Percentiles rank a stretch among this genome's conserved stretches.
Evolutionary conservation across 495 filamentous ascomycete species (phyloP).

Genomic region (Penicillium antarcticum): DNA sequence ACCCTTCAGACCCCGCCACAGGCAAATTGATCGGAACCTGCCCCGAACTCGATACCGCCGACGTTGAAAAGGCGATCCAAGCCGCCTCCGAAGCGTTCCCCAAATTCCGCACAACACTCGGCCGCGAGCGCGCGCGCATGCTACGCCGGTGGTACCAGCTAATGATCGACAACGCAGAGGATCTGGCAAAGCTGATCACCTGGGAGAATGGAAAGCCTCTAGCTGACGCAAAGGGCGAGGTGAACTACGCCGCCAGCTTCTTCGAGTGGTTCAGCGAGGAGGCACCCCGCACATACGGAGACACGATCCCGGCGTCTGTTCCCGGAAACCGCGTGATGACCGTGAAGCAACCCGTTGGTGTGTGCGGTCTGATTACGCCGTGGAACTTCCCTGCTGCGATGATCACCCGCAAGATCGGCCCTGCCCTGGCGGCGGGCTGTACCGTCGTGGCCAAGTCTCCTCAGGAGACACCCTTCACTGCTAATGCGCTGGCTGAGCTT

Average conservation of each 20-base stretch:
- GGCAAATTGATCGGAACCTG: conserved; percentile 75
- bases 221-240: conserved; percentile 68
- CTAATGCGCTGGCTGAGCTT: conserved; percentile 78
- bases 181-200: conserved; percentile 86
- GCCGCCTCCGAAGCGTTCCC: conserved; percentile 74
- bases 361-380: conserved; percentile 92
- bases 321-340: conserved; percentile 74
- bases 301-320: conserved; percentile 69
- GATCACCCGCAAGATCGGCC: conserved; percentile 85
- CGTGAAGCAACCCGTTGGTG: conserved; percentile 83
- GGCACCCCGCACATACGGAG: conserved; percentile 66
- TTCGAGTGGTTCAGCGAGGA: conserved; percentile 80
- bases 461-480: conserved; percentile 81
- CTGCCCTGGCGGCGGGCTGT: conserved; percentile 79
- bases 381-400: conserved; percentile 97
- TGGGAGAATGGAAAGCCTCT: conserved; percentile 76
- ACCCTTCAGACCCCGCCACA: conserved; percentile 67
- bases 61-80: conserved; percentile 75
- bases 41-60: conserved; percentile 73
- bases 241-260: conserved; percentile 68
- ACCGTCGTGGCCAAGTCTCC: conserved; percentile 84
- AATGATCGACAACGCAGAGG: conserved; percentile 81
- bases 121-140: conserved; percentile 76
- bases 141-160: conserved; percentile 89
- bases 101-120: conserved; percentile 69